phyloP scores from a whole-genome alignment of 2,329 filamentous ascomycete species.

The Amesomyces nigricolor region DNA sequence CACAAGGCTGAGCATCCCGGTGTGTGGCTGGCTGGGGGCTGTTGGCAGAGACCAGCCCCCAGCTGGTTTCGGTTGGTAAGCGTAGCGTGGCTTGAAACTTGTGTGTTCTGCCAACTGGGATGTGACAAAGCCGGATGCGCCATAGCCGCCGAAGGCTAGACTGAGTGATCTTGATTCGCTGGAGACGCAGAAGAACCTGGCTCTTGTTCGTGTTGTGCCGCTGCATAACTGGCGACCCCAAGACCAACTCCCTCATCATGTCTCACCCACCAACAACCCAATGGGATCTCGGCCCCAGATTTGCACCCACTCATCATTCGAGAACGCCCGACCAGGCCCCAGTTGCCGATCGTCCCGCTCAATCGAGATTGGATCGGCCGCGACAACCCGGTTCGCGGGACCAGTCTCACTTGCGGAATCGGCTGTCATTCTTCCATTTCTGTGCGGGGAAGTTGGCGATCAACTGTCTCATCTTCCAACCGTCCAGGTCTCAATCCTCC shows the following conservation, averaged over 20 bases:
- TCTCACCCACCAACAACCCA: no score
- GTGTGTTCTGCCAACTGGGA: no score
- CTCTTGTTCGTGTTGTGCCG: no score
- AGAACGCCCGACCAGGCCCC: background rate
- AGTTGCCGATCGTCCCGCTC: constrained; percentile 18
- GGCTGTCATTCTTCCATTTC: no score
- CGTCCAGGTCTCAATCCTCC: no score
- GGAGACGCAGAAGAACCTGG: no score
- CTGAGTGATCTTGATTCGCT: background rate
- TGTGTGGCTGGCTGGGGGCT: background rate
- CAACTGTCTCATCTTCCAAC: no score
- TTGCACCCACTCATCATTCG: no score
- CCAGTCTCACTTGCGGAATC: constrained; percentile 5
- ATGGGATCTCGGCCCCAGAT: no score
- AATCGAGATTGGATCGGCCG: constrained; percentile 26
- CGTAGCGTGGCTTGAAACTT: background rate
- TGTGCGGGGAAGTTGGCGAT: no score
- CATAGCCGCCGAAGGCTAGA: background rate
- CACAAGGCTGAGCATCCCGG: constrained; percentile 1
- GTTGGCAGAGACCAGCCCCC: background rate
- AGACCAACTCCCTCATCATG: no score
- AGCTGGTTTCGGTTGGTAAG: background rate
- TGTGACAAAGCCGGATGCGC: background rate
- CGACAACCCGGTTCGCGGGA: constrained; percentile 21
- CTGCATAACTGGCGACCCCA: no score